Evolutionary conservation across 1,284 basidiomycete genomes (phyloP).

Genomic region (Albatrellus sp.): DNA sequence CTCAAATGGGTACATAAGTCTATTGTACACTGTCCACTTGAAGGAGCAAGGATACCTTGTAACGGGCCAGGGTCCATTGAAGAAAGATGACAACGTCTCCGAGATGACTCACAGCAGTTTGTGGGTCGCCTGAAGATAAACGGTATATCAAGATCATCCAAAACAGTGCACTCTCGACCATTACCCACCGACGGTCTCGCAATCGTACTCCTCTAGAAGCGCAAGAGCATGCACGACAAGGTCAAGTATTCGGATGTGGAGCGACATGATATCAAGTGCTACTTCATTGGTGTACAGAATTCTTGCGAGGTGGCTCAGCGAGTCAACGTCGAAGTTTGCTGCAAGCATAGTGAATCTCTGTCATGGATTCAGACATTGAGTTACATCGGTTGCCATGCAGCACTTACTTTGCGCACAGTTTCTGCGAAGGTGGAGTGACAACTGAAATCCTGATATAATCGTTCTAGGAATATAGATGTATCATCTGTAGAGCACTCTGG

Average conservation of each 20-base stretch:
- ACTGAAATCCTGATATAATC: conserved; percentile 46
- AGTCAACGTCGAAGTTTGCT: conserved; percentile 46
- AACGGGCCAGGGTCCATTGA: conserved; percentile 50
- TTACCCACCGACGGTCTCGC: conserved; percentile 62
- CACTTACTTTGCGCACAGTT: conserved; percentile 42
- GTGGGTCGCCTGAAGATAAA: conserved; percentile 53
- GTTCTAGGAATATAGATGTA: conserved; percentile 33
- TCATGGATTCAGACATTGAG: neutral
- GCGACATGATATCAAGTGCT: conserved; percentile 53
- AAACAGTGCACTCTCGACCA: neutral
- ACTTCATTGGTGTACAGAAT: conserved; percentile 43
- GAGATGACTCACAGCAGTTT: conserved; percentile 62
- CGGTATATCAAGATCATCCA: neutral
- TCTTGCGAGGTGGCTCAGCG: conserved; percentile 53
- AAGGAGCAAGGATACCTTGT: conserved; percentile 27
- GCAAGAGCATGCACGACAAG: conserved; percentile 46
- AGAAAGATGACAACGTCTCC: conserved; percentile 65
- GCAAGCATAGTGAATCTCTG: conserved; percentile 45
- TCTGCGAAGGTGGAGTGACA: conserved; percentile 48
- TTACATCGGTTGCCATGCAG: neutral
- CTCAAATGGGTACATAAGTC: conserved; percentile 1
- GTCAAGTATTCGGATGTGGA: conserved; percentile 54
- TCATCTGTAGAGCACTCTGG: conserved; percentile 43
- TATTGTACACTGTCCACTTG: neutral
- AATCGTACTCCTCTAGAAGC: conserved; percentile 63